phyloP scores from a whole-genome alignment of 768 basidiomycete genomes.

The Amanita rubescens region DNA sequence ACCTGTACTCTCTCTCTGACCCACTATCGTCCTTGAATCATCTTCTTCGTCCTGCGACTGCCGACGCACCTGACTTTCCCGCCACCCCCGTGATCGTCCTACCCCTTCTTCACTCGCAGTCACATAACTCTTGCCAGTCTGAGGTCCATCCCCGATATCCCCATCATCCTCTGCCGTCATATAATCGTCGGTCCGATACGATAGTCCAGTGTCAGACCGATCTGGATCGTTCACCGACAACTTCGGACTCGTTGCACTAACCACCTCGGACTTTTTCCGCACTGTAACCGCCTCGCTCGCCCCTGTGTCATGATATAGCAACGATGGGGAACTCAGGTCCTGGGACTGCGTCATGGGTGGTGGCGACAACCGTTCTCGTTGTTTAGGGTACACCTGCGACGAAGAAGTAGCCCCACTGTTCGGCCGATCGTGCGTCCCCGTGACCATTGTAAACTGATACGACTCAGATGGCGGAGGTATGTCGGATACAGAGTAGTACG shows the following conservation, averaged over 20 bases:
- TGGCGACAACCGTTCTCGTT: not conserved
- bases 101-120: no score
- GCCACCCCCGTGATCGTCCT: no score
- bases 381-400: conserved; percentile 16
- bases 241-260: not conserved
- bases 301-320: conserved; percentile 11
- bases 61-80: not conserved
- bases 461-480: conserved; percentile 53
- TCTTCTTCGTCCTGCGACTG: conserved; percentile 16
- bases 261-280: conserved; percentile 14
- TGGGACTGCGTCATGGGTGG: not conserved
- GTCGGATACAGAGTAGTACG: conserved; percentile 68
- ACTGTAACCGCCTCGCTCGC: conserved; percentile 33
- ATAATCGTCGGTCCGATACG: conserved; percentile 35
- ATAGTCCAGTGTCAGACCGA: conserved; percentile 30
- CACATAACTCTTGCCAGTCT: not conserved
- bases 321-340: not conserved
- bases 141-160: conserved; percentile 19
- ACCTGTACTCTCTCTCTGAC: conserved; percentile 16
- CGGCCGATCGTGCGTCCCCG: conserved; percentile 33
- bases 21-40: conserved; percentile 22
- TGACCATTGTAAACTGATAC: conserved; percentile 36
- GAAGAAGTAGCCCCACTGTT: conserved; percentile 31
- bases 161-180: conserved; percentile 26
- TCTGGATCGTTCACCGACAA: not conserved